Percentiles rank a stretch among this genome's conserved stretches.
Evolutionary conservation across 2,329 filamentous ascomycete species (phyloP).

Genomic region (Ophiostoma australiae): DNA sequence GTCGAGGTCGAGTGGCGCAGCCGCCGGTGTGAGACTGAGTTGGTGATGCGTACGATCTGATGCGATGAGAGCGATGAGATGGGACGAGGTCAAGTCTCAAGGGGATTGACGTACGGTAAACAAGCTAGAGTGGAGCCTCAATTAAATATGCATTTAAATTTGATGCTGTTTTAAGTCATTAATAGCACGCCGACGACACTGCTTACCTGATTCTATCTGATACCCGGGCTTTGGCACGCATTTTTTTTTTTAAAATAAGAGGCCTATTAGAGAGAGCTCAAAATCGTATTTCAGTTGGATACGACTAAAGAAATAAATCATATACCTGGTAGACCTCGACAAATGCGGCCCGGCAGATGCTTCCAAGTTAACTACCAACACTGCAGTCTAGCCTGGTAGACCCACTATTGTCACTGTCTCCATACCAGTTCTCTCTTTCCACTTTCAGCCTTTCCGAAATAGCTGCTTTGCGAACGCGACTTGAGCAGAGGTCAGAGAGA

Average conservation of each 20-base stretch:
- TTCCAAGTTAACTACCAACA: not conserved
- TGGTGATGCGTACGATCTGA: not conserved
- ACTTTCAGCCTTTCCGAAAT: not conserved
- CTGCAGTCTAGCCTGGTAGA: not conserved
- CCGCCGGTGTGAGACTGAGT: constrained; percentile 11
- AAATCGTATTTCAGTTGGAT: too few relatives aligned
- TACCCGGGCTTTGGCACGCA: too few relatives aligned
- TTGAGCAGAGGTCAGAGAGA: not conserved
- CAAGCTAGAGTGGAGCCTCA: constrained; percentile 11
- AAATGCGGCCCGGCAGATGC: not conserved
- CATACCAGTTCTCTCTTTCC: not conserved
- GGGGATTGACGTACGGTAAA: constrained; percentile 4
- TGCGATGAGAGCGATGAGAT: not conserved
- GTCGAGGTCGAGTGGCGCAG: constrained; percentile 2
- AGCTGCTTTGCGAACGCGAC: not conserved
- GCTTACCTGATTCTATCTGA: not conserved
- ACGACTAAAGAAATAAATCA: too few relatives aligned
- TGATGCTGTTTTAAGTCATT: not conserved
- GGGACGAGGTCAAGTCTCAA: not conserved
- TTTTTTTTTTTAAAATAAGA: too few relatives aligned
- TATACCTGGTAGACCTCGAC: not conserved
- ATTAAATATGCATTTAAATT: not conserved
- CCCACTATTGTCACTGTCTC: not conserved
- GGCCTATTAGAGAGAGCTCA: too few relatives aligned
- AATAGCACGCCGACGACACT: not conserved